Percentiles rank a stretch among this genome's conserved stretches.
Evolutionary conservation across 306 rosid genomes (phyloP).

Genomic region (Luffa aegyptiaca): DNA sequence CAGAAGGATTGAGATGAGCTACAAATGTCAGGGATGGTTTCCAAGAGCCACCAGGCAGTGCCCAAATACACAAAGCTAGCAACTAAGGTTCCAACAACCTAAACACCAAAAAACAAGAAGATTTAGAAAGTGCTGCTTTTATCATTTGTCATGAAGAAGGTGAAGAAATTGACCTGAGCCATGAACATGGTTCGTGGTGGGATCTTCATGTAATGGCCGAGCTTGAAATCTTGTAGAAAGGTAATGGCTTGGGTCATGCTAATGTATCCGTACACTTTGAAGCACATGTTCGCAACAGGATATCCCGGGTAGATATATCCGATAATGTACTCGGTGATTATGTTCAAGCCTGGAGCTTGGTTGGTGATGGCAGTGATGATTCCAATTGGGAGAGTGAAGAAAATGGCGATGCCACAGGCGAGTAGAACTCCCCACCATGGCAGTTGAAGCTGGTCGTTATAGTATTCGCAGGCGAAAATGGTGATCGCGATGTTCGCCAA

Average conservation of each 20-base stretch:
- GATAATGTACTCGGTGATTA: slow-evolving; percentile 79
- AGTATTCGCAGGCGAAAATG: slow-evolving; percentile 54
- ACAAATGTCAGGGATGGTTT: slow-evolving; percentile 73
- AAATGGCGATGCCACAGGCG: slow-evolving; percentile 66
- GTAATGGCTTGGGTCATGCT: slow-evolving; percentile 85
- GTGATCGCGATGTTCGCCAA: slow-evolving; percentile 40
- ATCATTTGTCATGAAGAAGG: neutral
- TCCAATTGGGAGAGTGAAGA: slow-evolving; percentile 91
- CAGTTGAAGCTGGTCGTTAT: slow-evolving; percentile 65
- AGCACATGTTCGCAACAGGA: slow-evolving; percentile 96
- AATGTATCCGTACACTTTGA: slow-evolving; percentile 87
- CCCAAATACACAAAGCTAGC: slow-evolving; percentile 54
- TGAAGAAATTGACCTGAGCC: slow-evolving; percentile 51
- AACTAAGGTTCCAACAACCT: slow-evolving; percentile 68
- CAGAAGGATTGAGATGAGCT: slow-evolving; percentile 59
- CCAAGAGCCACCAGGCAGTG: slow-evolving; percentile 97
- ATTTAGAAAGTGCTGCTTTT: neutral
- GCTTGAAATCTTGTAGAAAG: slow-evolving; percentile 87
- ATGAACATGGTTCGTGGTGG: slow-evolving; percentile 94
- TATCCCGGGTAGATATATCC: slow-evolving; percentile 91
- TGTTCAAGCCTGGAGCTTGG: slow-evolving; percentile 82
- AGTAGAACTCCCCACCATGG: slow-evolving; percentile 99
- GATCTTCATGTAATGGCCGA: slow-evolving; percentile 95
- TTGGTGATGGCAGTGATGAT: slow-evolving; percentile 86
- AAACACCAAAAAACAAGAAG: neutral